phyloP scores from a whole-genome alignment of 352 stramenopile genomes.

The Phytophthora pinifolia region DNA sequence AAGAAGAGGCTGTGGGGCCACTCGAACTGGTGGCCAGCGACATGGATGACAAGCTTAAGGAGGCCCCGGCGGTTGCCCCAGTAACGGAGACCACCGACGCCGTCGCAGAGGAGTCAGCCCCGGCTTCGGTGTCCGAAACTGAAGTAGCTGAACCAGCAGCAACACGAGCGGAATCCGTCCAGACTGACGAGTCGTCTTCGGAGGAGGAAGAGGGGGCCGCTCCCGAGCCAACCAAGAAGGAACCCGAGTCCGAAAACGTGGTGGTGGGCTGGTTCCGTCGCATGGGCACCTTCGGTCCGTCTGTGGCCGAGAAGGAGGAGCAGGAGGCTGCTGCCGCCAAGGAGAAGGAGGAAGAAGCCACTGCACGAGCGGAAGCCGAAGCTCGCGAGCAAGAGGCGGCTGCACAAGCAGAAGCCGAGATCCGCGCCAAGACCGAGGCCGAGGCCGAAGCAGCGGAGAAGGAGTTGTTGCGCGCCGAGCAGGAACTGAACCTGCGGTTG shows the following conservation, averaged over 20 bases:
- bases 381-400: slow-evolving; percentile 9
- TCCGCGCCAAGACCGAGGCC: slow-evolving; percentile 5
- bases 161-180: neutral
- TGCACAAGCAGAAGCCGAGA: slow-evolving; percentile 7
- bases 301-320: slow-evolving; percentile 18
- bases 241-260: slow-evolving; percentile 26
- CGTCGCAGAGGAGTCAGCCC: neutral
- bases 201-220: slow-evolving; percentile 8
- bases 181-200: slow-evolving; percentile 9
- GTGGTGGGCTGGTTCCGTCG: slow-evolving; percentile 36
- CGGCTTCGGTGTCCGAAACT: slow-evolving; percentile 2
- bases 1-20: too few relatives aligned
- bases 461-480: slow-evolving; percentile 23
- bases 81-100: slow-evolving; percentile 3
- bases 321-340: slow-evolving; percentile 9
- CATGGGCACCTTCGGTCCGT: slow-evolving; percentile 28
- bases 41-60: slow-evolving; percentile 3
- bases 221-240: slow-evolving; percentile 10
- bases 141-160: slow-evolving; percentile 1
- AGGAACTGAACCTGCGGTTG: slow-evolving; percentile 32
- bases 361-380: slow-evolving; percentile 15
- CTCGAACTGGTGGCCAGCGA: slow-evolving; percentile 5
- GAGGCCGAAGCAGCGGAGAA: slow-evolving; percentile 18
- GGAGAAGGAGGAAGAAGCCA: slow-evolving; percentile 15
- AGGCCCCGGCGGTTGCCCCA: neutral